Evolutionary conservation across 108 stramenopile species (phyloP), one percentile per base, ranked within the genome.

Genomic region (Skeletonema costatum): DNA sequence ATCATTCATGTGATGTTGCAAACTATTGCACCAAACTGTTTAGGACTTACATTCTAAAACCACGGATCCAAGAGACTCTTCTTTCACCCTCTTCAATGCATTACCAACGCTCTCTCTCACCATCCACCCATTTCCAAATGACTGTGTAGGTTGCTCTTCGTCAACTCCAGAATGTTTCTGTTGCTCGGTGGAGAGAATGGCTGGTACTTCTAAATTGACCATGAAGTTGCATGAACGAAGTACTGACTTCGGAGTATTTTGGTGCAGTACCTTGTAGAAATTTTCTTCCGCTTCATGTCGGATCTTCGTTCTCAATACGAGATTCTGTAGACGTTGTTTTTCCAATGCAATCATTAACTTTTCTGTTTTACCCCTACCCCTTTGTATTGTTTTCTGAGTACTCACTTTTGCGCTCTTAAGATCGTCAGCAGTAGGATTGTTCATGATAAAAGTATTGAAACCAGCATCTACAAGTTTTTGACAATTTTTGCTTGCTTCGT

Each of bases 401-500:
- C 44, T 46, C 44, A 46, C 2, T n/a, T 14, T 16, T 5, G 5
- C 25, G 4, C 25, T 25, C 25, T 39, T 58, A 19, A 32, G 50
- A 65, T 25, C 53, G 31, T 64, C 46, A n/a, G 14, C 30, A 42
- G 65, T n/a, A 42, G 42, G 48, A 30, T 76, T 48, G 13, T 68
- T 62, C 14, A 81, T 41, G 19, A 68, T 16, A 74, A 93, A 91
- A 10, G 89, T 81, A 35, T 79, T 85, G 60, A 93, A 87, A 10
- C 92, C 92, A n/a, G 86, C 76, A 66, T 93, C 92, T 42, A 93
- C 76, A 53, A 81, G 74, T 19, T 76, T 64, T 64, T 93, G 92
- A 59, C 32, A 50, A 42, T 79, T 70, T 17, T 59, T 74, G 9
- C 69, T 68, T 19, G 72, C 81, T 60, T 53, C 77, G 48, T 33